Base-by-base conservation (phyloP, 768 basidiomycete species). In the Polyporus arcularius region DNA sequence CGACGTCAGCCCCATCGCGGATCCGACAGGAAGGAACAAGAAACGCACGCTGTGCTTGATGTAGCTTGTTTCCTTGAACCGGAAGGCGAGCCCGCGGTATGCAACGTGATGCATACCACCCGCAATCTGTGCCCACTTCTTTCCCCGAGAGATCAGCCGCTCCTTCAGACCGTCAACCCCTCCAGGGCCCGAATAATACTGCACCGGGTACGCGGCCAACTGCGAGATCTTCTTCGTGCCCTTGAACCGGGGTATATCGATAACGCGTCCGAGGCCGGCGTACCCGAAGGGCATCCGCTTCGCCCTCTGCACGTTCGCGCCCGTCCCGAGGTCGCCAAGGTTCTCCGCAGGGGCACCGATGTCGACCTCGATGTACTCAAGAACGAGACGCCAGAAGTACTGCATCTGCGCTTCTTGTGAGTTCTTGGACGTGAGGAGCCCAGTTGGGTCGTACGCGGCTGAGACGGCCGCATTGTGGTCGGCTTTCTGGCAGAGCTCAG, bases 101-200 rank as follows among this genome's bases (percentile, higher is more conserved):
- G 82, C 76, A 65, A 80, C 79, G 64, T 87, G 85, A 60, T 85
- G 83, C 16, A 83, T 72, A 0, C 84, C 85, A 31, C 80, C 71
- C 11, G 67, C 82, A 32, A 86, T 63, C 4, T 69, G 71, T 26
- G 75, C 69, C 86, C 86, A 88, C 69, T 82, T 83, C 73, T 76
- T 79, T 9, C 85, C 86, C n/a, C 86, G 76, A 46, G 71, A 69
- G 38, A 77, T 58, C 9, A 87, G 67, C 8, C 70, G 63, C 55
- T 75, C 71, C 42, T 76, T 73, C 51, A 86, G 64, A 8, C 76
- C 74, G 11, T 73, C 75, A 43, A 75, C 75, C n/a, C 79, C 76
- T 2, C 65, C 70, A 1, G 68, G 70, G 2, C 69, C 69, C 0
- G 75, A 71, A 63, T 85, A 82, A 70, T 80, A 86, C 57, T 76